Evolutionary conservation across 1,284 basidiomycete genomes (phyloP).

Genomic region (Blastosporella zonata): DNA sequence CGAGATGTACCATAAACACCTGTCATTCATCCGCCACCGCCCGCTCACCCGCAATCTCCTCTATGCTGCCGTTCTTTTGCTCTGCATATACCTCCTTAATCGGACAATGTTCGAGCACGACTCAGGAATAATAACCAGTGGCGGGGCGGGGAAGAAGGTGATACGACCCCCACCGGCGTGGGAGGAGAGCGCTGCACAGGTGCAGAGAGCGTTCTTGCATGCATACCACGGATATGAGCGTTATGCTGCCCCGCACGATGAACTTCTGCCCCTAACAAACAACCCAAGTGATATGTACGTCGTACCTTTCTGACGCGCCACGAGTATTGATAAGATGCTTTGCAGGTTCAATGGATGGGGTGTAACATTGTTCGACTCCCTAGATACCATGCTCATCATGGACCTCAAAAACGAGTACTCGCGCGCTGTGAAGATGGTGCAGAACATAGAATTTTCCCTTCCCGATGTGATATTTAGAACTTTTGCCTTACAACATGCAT

Average conservation of each 20-base stretch:
- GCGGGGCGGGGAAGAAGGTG: slow-evolving; percentile 10
- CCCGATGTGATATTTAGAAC: slow-evolving; percentile 44
- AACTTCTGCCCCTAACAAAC: slow-evolving; percentile 50
- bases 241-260: slow-evolving; percentile 57
- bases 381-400: slow-evolving; percentile 73
- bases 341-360: slow-evolving; percentile 76
- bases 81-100: slow-evolving; percentile 21
- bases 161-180: slow-evolving; percentile 37
- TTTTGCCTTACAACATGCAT: slow-evolving; percentile 28
- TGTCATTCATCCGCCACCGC: slow-evolving; percentile 21
- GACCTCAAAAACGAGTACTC: slow-evolving; percentile 57
- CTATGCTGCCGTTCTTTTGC: slow-evolving; percentile 20
- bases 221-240: slow-evolving; percentile 57
- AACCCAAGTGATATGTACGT: slow-evolving; percentile 35
- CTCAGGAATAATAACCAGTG: slow-evolving; percentile 9
- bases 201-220: slow-evolving; percentile 56
- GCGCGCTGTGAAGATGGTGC: slow-evolving; percentile 57
- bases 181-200: slow-evolving; percentile 45
- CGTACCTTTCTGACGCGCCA: neutral
- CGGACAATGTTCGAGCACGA: slow-evolving; percentile 14
- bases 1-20: slow-evolving; percentile 15
- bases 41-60: slow-evolving; percentile 23
- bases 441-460: slow-evolving; percentile 46
- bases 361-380: slow-evolving; percentile 66
- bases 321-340: slow-evolving; percentile 6